These are phyloP conservation scores for Uronychia binucleata DNA, from an alignment of 73 alveolate genomes.

Conservation along the genomic window DNA sequence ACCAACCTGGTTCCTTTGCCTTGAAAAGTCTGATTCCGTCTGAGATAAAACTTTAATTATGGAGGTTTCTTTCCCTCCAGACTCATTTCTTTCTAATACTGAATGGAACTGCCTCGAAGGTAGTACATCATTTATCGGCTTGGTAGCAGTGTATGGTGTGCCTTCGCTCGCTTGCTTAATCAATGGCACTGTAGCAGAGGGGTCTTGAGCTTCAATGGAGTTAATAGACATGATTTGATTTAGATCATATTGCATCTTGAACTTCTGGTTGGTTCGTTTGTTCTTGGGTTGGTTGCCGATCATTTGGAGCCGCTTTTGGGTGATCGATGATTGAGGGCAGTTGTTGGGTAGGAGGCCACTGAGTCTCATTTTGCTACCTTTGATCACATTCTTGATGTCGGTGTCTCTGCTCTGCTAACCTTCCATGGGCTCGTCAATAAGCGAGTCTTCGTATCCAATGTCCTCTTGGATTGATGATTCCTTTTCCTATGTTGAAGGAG, in stretches of 20 bases:
- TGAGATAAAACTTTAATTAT: too few relatives aligned
- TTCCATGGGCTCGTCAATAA: background rate
- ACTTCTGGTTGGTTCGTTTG: background rate
- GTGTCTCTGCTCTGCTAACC: background rate
- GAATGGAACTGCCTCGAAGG: too few relatives aligned
- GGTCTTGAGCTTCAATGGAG: background rate
- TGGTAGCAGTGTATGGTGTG: background rate
- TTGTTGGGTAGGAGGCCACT: background rate
- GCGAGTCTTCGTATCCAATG: background rate
- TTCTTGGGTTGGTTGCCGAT: background rate
- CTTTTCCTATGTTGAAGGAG: background rate
- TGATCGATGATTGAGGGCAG: background rate
- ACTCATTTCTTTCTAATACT: too few relatives aligned
- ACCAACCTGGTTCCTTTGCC: too few relatives aligned
- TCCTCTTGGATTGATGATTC: background rate
- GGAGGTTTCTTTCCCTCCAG: too few relatives aligned
- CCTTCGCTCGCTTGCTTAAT: background rate
- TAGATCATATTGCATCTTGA: background rate
- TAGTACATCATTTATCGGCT: too few relatives aligned
- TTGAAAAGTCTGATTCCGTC: too few relatives aligned
- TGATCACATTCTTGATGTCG: background rate
- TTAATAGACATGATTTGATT: background rate
- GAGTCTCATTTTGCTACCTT: background rate
- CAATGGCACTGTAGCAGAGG: background rate
- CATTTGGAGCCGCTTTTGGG: background rate